Evolutionary conservation across 1,284 basidiomycete genomes (phyloP).

Genomic region (Tilletiaria anomala): DNA sequence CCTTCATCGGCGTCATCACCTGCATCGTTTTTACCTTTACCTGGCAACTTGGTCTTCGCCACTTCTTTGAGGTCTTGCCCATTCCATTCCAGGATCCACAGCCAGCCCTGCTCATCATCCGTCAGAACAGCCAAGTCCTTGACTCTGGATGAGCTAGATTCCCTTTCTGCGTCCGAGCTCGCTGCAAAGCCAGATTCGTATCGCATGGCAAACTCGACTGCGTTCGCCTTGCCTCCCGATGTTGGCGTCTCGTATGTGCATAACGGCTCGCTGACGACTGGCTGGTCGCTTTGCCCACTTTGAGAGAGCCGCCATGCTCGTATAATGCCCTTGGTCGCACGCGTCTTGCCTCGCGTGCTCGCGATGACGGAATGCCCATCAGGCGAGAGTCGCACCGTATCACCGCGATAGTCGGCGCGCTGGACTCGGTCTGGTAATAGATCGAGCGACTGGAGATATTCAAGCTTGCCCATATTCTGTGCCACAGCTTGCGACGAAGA

Average conservation of each 20-base stretch:
- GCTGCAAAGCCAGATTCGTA: background rate
- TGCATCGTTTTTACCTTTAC: conserved; percentile 1
- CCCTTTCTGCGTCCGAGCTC: background rate
- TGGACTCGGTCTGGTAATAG: background rate
- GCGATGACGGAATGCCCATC: conserved; percentile 15
- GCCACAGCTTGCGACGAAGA: too few species aligned
- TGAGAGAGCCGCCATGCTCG: too few species aligned
- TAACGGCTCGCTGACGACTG: too few species aligned
- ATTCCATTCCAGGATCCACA: conserved; percentile 19
- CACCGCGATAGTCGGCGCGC: conserved; percentile 15
- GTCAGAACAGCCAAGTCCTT: conserved; percentile 18
- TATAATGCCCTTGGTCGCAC: conserved; percentile 8
- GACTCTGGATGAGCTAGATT: background rate
- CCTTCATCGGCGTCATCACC: conserved; percentile 8
- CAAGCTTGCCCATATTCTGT: background rate
- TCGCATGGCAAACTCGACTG: conserved; percentile 20
- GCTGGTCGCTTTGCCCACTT: too few species aligned
- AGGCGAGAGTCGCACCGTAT: conserved; percentile 29
- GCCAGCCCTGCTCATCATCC: conserved; percentile 21
- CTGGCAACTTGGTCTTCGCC: conserved; percentile 12
- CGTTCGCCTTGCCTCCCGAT: conserved; percentile 33
- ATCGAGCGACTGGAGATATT: conserved; percentile 4
- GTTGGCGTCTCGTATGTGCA: conserved; percentile 15
- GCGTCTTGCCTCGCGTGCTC: conserved; percentile 21
- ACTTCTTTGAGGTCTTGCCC: background rate